Evolutionary conservation across 371 early-diverging fungal species (phyloP).

Genomic region (Mortierella sp.): DNA sequence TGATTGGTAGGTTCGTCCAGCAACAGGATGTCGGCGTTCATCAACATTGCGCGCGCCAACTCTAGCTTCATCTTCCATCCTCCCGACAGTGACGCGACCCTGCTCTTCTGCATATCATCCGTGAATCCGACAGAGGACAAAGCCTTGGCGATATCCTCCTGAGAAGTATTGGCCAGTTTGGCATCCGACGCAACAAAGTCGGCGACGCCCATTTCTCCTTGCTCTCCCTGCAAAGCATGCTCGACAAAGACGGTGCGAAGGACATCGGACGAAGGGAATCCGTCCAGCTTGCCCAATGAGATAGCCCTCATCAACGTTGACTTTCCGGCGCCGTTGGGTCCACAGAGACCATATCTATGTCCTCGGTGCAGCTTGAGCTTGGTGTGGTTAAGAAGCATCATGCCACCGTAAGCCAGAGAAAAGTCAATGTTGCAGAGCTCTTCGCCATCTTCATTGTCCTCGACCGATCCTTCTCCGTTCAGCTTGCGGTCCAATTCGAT

Average conservation of each 20-base stretch:
- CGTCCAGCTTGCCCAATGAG: slow-evolving; percentile 79
- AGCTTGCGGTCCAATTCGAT: slow-evolving; percentile 48
- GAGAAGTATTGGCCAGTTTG: slow-evolving; percentile 64
- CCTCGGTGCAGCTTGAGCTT: slow-evolving; percentile 82
- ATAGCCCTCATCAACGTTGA: slow-evolving; percentile 90
- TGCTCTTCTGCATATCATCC: slow-evolving; percentile 70
- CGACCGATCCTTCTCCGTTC: slow-evolving; percentile 61
- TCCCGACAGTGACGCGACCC: slow-evolving; percentile 84
- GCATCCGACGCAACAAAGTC: slow-evolving; percentile 75
- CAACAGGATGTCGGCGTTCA: slow-evolving; percentile 88
- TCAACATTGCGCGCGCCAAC: slow-evolving; percentile 87
- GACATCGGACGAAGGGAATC: slow-evolving; percentile 81
- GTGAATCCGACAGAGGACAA: slow-evolving; percentile 77
- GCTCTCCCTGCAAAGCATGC: slow-evolving; percentile 83
- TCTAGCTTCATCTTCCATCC: slow-evolving; percentile 94
- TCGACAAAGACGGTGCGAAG: slow-evolving; percentile 82
- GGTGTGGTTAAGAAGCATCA: slow-evolving; percentile 85
- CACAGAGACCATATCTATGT: slow-evolving; percentile 87
- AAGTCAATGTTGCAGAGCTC: slow-evolving; percentile 87
- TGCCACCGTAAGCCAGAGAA: slow-evolving; percentile 86
- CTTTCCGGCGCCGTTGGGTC: slow-evolving; percentile 92
- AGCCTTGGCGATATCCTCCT: slow-evolving; percentile 66
- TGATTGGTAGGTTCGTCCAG: slow-evolving; percentile 96
- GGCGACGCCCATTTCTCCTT: slow-evolving; percentile 74
- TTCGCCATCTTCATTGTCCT: slow-evolving; percentile 78